A percentile compares a stretch with the other conserved stretches of the same genome.
These are phyloP conservation scores for Rhododendron simsii DNA, from an alignment of 148 eudicot species.

Conservation along the genomic window DNA sequence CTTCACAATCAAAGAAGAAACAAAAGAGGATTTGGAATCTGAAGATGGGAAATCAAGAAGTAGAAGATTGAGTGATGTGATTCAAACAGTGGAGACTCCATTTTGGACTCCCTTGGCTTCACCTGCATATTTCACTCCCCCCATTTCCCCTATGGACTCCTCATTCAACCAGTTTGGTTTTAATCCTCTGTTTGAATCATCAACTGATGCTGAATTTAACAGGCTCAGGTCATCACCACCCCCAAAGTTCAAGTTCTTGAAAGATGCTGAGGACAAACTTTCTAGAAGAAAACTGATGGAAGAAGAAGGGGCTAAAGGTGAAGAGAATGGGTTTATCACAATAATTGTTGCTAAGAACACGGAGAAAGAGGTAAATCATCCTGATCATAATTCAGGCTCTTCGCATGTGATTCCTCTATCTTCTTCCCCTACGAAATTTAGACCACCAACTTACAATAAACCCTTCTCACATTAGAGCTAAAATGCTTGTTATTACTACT, in stretches of 20 bases:
- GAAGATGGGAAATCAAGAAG: constrained; percentile 48
- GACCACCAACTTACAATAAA: constrained; percentile 9
- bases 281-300: constrained; percentile 30
- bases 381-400: constrained; percentile 24
- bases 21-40: constrained; percentile 68
- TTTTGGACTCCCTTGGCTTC: constrained; percentile 61
- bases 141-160: constrained; percentile 39
- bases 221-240: constrained; percentile 63
- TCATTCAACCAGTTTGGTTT: constrained; percentile 24
- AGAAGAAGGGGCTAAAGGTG: constrained; percentile 12
- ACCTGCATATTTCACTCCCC: constrained; percentile 66
- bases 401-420: constrained; percentile 34
- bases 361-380: constrained; percentile 4
- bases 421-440: constrained; percentile 26
- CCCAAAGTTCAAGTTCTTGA: constrained; percentile 65
- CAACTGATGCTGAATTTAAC: constrained; percentile 56
- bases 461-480: constrained; percentile 16
- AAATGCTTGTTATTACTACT: not conserved
- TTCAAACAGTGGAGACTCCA: constrained; percentile 38
- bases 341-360: constrained; percentile 35
- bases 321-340: constrained; percentile 42
- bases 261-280: constrained; percentile 80
- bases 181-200: constrained; percentile 42
- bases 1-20: constrained; percentile 72
- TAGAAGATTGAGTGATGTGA: constrained; percentile 49